These are phyloP conservation scores for Calonectria fujianensis DNA, from an alignment of 2,329 filamentous ascomycete species.

Conservation along the genomic window DNA sequence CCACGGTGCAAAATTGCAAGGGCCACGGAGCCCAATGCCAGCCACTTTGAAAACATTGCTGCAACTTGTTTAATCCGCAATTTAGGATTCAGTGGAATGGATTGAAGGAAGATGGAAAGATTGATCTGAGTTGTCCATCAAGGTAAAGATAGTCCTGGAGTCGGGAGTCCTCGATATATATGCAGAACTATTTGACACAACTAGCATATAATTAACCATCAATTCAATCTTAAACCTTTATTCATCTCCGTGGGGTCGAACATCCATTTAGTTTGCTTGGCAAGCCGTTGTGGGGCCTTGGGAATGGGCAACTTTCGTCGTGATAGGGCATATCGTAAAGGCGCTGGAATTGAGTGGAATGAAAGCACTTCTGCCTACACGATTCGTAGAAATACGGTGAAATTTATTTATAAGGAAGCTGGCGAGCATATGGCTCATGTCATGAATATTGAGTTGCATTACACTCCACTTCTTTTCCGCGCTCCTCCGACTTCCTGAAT, in stretches of 20 bases:
- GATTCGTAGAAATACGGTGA: background rate
- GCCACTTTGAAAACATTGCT: conserved; percentile 8
- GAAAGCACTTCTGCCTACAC: background rate
- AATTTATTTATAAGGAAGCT: background rate
- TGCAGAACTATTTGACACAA: background rate
- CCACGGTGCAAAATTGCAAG: background rate
- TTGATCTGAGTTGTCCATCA: no score
- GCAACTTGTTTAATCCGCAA: background rate
- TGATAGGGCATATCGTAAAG: background rate
- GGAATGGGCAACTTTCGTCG: background rate
- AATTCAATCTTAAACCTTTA: background rate
- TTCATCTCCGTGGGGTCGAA: background rate
- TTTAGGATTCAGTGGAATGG: background rate
- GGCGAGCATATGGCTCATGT: background rate
- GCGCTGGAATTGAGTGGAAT: background rate
- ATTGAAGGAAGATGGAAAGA: background rate
- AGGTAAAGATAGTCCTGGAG: background rate
- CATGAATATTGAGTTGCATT: background rate
- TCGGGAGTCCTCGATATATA: background rate
- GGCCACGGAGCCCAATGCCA: background rate
- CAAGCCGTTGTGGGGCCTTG: background rate
- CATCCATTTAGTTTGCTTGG: background rate
- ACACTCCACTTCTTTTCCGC: conserved; percentile 11
- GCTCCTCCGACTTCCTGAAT: conserved; percentile 16
- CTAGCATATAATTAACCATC: background rate